Conservation (phyloP, 345 rosid genomes). For the Eucalyptus erythrocorys region DNA sequence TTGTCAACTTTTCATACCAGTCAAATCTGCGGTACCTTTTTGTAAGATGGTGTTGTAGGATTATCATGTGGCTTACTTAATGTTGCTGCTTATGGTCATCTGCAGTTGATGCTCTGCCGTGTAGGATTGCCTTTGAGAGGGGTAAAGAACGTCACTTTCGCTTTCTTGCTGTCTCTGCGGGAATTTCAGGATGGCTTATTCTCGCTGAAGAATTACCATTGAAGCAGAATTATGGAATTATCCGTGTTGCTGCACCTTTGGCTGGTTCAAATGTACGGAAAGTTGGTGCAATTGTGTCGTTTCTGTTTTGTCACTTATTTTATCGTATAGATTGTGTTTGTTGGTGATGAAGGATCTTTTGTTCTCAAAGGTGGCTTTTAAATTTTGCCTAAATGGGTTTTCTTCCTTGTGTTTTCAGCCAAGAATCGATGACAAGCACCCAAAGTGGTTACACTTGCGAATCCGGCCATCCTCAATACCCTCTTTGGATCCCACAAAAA, state of each 20-base stretch:
- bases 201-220: slow-evolving; percentile 68
- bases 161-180: slow-evolving; percentile 60
- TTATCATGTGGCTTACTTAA: neutral
- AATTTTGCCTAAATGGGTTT: neutral
- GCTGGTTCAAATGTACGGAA: slow-evolving; percentile 70
- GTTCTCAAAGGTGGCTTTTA: neutral
- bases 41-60: neutral
- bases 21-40: neutral
- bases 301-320: neutral
- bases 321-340: neutral
- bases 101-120: slow-evolving; percentile 79
- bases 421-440: slow-evolving; percentile 65
- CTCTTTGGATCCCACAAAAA: slow-evolving; percentile 42
- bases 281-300: neutral
- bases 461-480: slow-evolving; percentile 78
- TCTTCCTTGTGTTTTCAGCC: slow-evolving; percentile 36
- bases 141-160: slow-evolving; percentile 76
- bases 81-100: slow-evolving; percentile 7
- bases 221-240: slow-evolving; percentile 48
- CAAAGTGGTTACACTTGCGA: slow-evolving; percentile 82
- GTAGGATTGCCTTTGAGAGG: slow-evolving; percentile 93
- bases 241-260: slow-evolving; percentile 81
- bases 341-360: neutral
- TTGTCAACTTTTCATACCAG: neutral
- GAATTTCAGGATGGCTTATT: slow-evolving; percentile 76